Evolutionary conservation across 2,329 filamentous ascomycete genomes (phyloP).

Genomic region (Phaeophleospora eucalypticola): DNA sequence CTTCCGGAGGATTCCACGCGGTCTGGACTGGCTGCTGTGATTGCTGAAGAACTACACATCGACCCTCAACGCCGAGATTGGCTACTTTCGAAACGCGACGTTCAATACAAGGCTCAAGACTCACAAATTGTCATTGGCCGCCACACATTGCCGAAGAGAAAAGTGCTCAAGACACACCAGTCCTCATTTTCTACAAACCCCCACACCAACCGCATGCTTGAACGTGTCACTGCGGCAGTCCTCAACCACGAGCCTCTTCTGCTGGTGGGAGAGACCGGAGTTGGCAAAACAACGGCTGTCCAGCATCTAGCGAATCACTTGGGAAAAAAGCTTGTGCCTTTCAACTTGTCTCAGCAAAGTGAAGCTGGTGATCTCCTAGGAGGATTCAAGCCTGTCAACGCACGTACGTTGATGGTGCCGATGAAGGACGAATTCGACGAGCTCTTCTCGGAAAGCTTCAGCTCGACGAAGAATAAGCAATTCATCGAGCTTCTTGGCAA

Average conservation of each 20-base stretch:
- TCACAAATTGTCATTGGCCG: constrained; percentile 28
- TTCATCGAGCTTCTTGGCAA: constrained; percentile 80
- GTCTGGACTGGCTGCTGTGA: constrained; percentile 58
- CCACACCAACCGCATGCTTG: constrained; percentile 77
- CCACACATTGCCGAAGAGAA: constrained; percentile 25
- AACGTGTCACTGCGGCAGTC: constrained; percentile 81
- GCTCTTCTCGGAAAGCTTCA: constrained; percentile 83
- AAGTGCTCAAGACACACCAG: constrained; percentile 24
- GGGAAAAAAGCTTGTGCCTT: constrained; percentile 81
- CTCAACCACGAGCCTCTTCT: constrained; percentile 82
- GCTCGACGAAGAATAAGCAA: constrained; percentile 77
- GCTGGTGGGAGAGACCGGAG: constrained; percentile 97
- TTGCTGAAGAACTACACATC: constrained; percentile 84
- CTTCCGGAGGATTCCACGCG: constrained; percentile 63
- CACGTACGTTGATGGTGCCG: constrained; percentile 80
- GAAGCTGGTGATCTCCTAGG: constrained; percentile 94
- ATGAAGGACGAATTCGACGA: constrained; percentile 92
- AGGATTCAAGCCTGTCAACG: constrained; percentile 93
- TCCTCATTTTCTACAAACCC: constrained; percentile 82
- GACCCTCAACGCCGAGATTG: constrained; percentile 77
- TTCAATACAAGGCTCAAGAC: constrained; percentile 55
- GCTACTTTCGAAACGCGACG: constrained; percentile 68
- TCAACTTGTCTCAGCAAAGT: constrained; percentile 97
- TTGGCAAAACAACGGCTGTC: constrained; percentile 94
- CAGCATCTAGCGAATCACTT: constrained; percentile 84